Evolutionary conservation across 805 yeast species (phyloP).

Genomic region (Candida orba): DNA sequence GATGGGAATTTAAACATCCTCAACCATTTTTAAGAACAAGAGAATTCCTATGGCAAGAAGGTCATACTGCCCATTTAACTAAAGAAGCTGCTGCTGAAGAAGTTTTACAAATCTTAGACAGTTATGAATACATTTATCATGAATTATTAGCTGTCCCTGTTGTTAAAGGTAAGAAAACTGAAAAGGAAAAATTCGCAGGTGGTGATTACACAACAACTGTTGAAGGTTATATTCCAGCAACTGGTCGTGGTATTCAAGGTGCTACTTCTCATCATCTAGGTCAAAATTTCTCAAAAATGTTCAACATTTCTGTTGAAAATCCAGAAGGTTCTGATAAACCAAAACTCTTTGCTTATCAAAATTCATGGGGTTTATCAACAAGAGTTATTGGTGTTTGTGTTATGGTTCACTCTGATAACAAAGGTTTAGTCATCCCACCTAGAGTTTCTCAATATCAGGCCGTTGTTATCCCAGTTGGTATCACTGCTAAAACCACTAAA

Average conservation of each 20-base stretch:
- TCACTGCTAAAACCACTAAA: constrained; percentile 76
- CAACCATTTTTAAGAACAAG: constrained; percentile 98
- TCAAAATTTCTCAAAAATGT: constrained; percentile 98
- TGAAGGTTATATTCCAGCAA: constrained; percentile 95
- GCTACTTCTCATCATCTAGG: constrained; percentile 98
- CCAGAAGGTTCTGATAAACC: constrained; percentile 88
- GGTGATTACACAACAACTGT: constrained; percentile 92
- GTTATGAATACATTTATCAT: constrained; percentile 77
- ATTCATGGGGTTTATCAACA: constrained; percentile 98
- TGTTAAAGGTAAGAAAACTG: constrained; percentile 90
- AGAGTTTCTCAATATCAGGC: constrained; percentile 90
- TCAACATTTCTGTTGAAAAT: constrained; percentile 89
- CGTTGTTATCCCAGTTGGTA: constrained; percentile 91
- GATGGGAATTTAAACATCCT: constrained; percentile 99
- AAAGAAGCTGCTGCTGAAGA: constrained; percentile 74
- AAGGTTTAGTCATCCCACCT: constrained; percentile 97
- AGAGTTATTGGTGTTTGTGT: constrained; percentile 99
- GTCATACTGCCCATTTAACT: constrained; percentile 95
- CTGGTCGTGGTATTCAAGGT: constrained; percentile 99
- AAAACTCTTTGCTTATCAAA: constrained; percentile 85
- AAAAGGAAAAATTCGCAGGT: constrained; percentile 98
- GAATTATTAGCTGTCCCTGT: constrained; percentile 97
- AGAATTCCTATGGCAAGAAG: constrained; percentile 99
- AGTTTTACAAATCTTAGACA: constrained; percentile 79
- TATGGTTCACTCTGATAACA: constrained; percentile 97